Percentiles rank a stretch among this genome's conserved stretches.
Evolutionary conservation across 805 yeast genomes (phyloP).

Genomic region (Geotrichum ghanense): DNA sequence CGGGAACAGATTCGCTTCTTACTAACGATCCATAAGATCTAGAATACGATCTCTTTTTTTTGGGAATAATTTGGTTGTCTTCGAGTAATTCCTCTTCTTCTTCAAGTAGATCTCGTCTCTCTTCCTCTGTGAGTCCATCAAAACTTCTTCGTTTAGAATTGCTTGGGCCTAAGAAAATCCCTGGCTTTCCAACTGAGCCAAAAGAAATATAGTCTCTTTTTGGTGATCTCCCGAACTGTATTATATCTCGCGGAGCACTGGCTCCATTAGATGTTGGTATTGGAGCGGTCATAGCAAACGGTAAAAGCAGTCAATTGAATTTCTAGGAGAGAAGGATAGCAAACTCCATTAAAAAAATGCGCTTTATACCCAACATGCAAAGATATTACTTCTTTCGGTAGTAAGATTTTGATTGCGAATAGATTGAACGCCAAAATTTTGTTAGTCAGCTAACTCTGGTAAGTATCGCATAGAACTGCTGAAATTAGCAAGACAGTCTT

Average conservation of each 20-base stretch:
- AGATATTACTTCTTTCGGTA: no score
- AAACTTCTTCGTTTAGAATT: not conserved
- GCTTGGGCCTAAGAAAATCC: not conserved
- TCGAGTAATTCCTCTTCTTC: conserved; percentile 1
- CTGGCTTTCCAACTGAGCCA: conserved; percentile 3
- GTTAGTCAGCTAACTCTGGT: no score
- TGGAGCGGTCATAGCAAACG: not conserved
- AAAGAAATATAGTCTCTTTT: conserved; percentile 1
- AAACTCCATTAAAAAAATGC: no score
- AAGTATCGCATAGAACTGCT: no score
- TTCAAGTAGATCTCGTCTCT: not conserved
- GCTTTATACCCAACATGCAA: no score
- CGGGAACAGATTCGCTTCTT: not conserved
- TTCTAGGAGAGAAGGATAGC: no score
- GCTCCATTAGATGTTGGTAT: not conserved
- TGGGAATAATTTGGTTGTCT: conserved; percentile 1
- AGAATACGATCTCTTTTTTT: not conserved
- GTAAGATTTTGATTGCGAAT: no score
- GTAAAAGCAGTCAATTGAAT: no score
- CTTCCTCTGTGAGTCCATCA: not conserved
- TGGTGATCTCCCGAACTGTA: not conserved
- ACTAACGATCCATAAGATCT: not conserved
- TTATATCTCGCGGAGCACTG: not conserved
- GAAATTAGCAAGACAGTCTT: no score
- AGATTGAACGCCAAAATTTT: no score